Evolutionary conservation across 164 flowering plant species (phyloP).

Genomic region (Umbellularia californica): DNA sequence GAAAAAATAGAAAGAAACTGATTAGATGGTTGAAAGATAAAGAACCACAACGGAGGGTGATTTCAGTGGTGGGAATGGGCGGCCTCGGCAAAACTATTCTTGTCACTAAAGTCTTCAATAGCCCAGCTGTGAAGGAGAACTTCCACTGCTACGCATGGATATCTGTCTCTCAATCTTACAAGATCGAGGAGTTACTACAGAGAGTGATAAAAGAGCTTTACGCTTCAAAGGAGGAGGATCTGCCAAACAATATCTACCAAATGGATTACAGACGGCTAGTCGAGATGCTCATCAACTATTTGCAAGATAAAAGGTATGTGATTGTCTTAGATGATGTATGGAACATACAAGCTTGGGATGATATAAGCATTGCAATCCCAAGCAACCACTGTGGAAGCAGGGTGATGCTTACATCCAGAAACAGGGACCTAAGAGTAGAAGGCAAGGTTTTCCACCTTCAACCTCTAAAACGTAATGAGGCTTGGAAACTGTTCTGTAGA

Average conservation of each 20-base stretch:
- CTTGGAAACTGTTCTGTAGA: not conserved
- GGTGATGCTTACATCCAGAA: conserved; percentile 33
- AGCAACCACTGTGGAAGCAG: conserved; percentile 22
- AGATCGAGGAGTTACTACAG: not conserved
- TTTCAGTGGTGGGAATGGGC: conserved; percentile 57
- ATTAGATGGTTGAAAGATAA: conserved; percentile 28
- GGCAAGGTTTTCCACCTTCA: not conserved
- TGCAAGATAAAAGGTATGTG: conserved; percentile 17
- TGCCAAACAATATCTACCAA: not conserved
- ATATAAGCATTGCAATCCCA: not conserved
- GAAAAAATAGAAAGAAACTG: conserved; percentile 16
- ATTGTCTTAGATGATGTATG: conserved; percentile 49
- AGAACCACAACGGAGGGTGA: conserved; percentile 21
- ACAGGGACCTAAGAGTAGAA: conserved; percentile 19
- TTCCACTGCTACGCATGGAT: conserved; percentile 38
- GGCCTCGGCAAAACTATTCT: conserved; percentile 58
- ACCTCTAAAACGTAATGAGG: not conserved
- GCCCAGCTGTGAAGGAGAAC: conserved; percentile 4
- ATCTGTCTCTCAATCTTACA: conserved; percentile 22
- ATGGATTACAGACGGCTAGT: not conserved
- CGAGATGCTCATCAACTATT: not conserved
- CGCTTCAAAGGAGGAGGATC: not conserved
- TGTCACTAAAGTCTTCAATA: conserved; percentile 25
- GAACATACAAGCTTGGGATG: conserved; percentile 1
- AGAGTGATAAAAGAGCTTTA: not conserved